Percentiles rank a stretch among this genome's conserved stretches.
phyloP scores from a whole-genome alignment of 257 asterid species.

The Ilex asprella region DNA sequence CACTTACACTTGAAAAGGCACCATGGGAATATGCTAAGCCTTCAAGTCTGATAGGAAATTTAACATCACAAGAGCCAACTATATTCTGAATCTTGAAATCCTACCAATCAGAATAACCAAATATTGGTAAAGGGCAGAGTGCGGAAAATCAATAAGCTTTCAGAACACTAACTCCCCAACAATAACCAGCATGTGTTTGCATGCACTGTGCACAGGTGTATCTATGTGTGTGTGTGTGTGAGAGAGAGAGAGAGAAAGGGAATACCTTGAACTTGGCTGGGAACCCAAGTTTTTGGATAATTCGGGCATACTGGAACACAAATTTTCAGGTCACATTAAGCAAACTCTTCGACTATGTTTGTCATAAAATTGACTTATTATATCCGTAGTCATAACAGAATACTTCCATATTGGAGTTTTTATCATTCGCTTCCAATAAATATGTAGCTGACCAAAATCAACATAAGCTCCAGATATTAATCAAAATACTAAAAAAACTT shows the following conservation, averaged over 20 bases:
- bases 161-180: background rate
- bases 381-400: background rate
- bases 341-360: background rate
- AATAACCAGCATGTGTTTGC: background rate
- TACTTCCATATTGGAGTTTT: background rate
- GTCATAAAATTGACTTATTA: background rate
- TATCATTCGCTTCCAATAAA: background rate
- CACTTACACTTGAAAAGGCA: constrained; percentile 32
- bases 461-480: background rate
- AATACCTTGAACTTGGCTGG: constrained; percentile 33
- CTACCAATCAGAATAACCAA: constrained; percentile 7
- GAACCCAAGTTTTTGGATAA: constrained; percentile 41
- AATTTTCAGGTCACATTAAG: background rate
- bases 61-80: constrained; percentile 32
- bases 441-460: background rate
- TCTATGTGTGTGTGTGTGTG: background rate
- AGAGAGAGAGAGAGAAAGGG: background rate
- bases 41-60: constrained; percentile 31
- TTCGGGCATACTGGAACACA: constrained; percentile 32
- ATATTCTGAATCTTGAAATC: constrained; percentile 38
- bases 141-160: background rate
- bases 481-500: background rate
- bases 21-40: constrained; percentile 28
- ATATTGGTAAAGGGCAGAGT: background rate
- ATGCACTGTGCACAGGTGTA: background rate